These are phyloP conservation scores for Aspergillus clavatus DNA, from an alignment of 2,329 filamentous ascomycete genomes.

Conservation along the genomic window DNA sequence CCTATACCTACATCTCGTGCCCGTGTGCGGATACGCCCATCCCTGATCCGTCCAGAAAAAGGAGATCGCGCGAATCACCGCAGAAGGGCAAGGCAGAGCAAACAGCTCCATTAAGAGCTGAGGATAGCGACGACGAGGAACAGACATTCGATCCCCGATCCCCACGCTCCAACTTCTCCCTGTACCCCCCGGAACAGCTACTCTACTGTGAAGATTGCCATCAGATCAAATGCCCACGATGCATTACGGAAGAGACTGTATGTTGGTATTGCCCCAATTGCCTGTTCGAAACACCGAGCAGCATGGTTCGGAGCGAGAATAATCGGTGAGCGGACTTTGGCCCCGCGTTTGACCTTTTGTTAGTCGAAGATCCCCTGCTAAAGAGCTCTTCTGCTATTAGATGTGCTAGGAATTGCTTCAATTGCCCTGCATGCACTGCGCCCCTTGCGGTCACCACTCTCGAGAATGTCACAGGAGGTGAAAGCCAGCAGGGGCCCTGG, in stretches of 20 bases:
- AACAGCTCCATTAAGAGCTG: slow-evolving; percentile 19
- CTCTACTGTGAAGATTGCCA: slow-evolving; percentile 98
- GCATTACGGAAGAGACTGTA: slow-evolving; percentile 86
- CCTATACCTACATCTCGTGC: slow-evolving; percentile 62
- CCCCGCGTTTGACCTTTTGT: not conserved
- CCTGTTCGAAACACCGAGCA: slow-evolving; percentile 91
- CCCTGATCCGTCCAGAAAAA: slow-evolving; percentile 37
- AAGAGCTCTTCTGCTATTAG: slow-evolving; percentile 44
- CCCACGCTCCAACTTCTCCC: slow-evolving; percentile 79
- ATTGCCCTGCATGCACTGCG: slow-evolving; percentile 83
- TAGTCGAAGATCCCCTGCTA: not conserved
- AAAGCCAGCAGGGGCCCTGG: slow-evolving; percentile 56
- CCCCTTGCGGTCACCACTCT: slow-evolving; percentile 71
- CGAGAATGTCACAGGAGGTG: slow-evolving; percentile 49
- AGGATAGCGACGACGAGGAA: slow-evolving; percentile 63
- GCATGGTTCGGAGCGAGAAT: slow-evolving; percentile 84
- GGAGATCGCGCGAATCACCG: slow-evolving; percentile 33
- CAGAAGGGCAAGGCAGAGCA: slow-evolving; percentile 29
- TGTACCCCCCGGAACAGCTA: slow-evolving; percentile 89
- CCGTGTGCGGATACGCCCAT: slow-evolving; percentile 53
- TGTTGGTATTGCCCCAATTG: slow-evolving; percentile 95
- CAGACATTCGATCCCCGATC: slow-evolving; percentile 80
- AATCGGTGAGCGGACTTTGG: slow-evolving; percentile 62
- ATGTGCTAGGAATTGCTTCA: slow-evolving; percentile 91
- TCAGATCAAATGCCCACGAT: slow-evolving; percentile 88